phyloP scores from a whole-genome alignment of 2,329 filamentous ascomycete species.

The Shiraia sp. region DNA sequence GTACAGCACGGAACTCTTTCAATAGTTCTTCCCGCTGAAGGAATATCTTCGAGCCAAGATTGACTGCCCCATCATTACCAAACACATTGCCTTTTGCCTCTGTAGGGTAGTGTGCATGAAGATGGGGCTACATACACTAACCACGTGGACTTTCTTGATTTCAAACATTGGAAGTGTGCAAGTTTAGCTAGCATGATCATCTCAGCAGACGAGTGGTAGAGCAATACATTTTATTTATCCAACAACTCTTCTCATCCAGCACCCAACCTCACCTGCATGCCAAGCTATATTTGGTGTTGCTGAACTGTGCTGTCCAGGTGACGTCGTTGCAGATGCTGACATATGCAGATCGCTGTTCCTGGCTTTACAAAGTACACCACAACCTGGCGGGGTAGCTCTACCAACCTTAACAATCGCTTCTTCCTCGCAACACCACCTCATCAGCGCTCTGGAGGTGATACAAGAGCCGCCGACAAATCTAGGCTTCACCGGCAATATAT shows the following conservation, averaged over 20 bases:
- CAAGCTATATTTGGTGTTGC: background rate
- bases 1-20: conserved; percentile 67
- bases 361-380: conserved; percentile 6
- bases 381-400: conserved; percentile 17
- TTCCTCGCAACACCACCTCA: conserved; percentile 1
- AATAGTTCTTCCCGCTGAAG: conserved; percentile 68
- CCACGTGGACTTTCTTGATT: conserved; percentile 2
- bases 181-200: background rate
- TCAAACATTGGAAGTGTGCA: background rate
- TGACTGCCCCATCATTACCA: conserved; percentile 64
- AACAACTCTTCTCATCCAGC: background rate
- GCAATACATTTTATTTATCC: conserved; percentile 4
- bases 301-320: conserved; percentile 7
- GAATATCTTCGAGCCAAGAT: conserved; percentile 69
- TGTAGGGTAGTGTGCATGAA: conserved; percentile 66
- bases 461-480: conserved; percentile 25
- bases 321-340: conserved; percentile 10
- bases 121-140: conserved; percentile 58
- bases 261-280: too few relatives aligned
- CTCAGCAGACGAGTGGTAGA: conserved; percentile 1
- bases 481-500: conserved; percentile 14
- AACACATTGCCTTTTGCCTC: conserved; percentile 60
- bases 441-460: conserved; percentile 24
- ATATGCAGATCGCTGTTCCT: conserved; percentile 10
- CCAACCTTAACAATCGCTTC: conserved; percentile 12